Conservation (phyloP, 768 basidiomycete genomes). For the Leccinum subgranulosum region DNA sequence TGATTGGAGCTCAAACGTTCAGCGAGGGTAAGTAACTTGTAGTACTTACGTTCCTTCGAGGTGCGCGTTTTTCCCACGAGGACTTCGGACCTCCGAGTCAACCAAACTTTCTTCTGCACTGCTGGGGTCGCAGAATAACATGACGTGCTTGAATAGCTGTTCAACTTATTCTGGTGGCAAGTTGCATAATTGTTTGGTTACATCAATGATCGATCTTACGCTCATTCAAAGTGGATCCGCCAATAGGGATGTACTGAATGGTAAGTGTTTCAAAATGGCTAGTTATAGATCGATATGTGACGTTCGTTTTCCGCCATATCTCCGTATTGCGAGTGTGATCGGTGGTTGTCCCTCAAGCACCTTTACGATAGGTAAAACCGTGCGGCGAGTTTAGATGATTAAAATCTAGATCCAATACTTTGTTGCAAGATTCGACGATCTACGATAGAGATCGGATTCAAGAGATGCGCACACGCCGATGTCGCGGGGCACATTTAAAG, state of each 20-base stretch:
- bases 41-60: too few species aligned
- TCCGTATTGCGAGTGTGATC: not conserved
- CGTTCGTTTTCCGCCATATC: not conserved
- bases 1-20: not conserved
- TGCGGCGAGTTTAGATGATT: not conserved
- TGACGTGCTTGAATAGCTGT: conserved; percentile 31
- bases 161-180: conserved; percentile 33
- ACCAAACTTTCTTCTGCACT: conserved; percentile 35
- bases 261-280: not conserved
- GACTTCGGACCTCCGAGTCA: conserved; percentile 28
- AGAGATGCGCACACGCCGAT: not conserved
- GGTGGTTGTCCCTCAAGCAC: not conserved
- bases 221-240: not conserved
- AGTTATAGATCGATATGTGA: not conserved
- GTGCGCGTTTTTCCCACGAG: not conserved
- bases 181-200: conserved; percentile 35
- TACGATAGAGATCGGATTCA: not conserved
- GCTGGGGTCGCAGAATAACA: conserved; percentile 18
- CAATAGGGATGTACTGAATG: not conserved
- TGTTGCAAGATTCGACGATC: not conserved
- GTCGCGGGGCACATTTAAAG: too few species aligned
- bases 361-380: not conserved
- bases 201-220: not conserved
- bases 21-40: too few species aligned
- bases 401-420: not conserved